Evolutionary conservation across 352 stramenopile species (phyloP), one percentile per base, ranked within the genome.

Genomic region (Pythium sp.): DNA sequence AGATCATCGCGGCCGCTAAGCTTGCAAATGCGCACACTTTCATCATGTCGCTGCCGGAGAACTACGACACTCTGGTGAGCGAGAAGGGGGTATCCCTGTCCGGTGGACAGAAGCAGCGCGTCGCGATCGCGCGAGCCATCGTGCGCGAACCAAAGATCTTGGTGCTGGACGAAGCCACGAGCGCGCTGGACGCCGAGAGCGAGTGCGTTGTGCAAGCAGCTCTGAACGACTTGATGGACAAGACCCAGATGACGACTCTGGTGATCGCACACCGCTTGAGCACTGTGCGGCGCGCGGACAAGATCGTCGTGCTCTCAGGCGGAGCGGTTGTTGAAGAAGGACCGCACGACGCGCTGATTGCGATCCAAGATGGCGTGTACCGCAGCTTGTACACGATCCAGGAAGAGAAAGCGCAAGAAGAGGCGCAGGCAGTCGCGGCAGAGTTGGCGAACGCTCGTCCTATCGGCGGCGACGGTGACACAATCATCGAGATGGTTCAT

Each of bases 331-430:
- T 85, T 3, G 82, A 90, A 64, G 71, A 86, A 67, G 82, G 82
- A 0, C 62, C 72, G 14, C 80, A 89, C 57, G 65, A 72, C 2
- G 69, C 77, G 32, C 69, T 90, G 0, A 59, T 90, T 60, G n/a
- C 65, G 53, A 89, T 93, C 11, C 71, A 93, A 3, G 81, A 88
- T 36, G 77, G 73, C 34, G 68, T 76, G n/a, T 97, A 97, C 71
- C 84, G 96, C 58, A 96, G 84, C 12, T 69, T 89, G 34, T 82
- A 94, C 60, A 87, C 87, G 32, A 90, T 95, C 73, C 63, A 79
- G 56, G 7, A 72, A 22, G 72, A 80, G 26, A 59, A 59, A 8
- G 36, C 51, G 11, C 41, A 81, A 74, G 15, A 68, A 54, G 32
- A 77, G 1, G 51, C 43, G 20, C 14, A 41, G 36, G 36, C 36